phyloP scores from a whole-genome alignment of 106 monocot species.

The Allium sativum region DNA sequence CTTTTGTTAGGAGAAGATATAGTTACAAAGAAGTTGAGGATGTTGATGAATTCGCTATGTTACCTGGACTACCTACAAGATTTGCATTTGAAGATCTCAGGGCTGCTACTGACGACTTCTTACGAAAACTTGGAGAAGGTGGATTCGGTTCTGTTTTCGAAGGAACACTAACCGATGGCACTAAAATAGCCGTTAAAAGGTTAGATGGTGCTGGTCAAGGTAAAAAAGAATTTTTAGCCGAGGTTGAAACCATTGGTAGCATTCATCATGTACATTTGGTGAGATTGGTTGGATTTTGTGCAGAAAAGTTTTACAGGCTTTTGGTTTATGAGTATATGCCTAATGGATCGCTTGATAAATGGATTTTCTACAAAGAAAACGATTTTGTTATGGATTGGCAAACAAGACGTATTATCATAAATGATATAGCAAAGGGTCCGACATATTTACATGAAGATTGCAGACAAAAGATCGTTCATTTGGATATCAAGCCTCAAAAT shows the following conservation, averaged over 20 bases:
- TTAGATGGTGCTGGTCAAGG: slow-evolving; percentile 21
- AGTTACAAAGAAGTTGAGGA: background rate
- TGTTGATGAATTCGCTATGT: slow-evolving; percentile 6
- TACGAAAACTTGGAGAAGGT: slow-evolving; percentile 2
- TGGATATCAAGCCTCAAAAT: no score
- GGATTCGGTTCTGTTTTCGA: slow-evolving; percentile 17
- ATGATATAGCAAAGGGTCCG: no score
- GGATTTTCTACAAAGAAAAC: no score
- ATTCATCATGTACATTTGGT: slow-evolving; percentile 22
- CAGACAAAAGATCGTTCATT: no score
- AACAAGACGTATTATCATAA: no score
- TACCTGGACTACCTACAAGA: slow-evolving; percentile 26
- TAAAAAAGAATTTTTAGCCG: slow-evolving; percentile 29
- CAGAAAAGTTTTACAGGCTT: no score
- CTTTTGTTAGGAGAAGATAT: slow-evolving; percentile 5
- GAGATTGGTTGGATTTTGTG: background rate
- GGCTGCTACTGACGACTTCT: slow-evolving; percentile 10
- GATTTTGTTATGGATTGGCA: no score
- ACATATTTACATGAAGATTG: no score
- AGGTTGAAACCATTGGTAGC: slow-evolving; percentile 33
- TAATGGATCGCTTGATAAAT: no score
- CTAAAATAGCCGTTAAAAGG: slow-evolving; percentile 12
- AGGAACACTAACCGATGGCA: slow-evolving; percentile 6
- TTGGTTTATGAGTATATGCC: no score
- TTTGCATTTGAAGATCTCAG: slow-evolving; percentile 25